Evolutionary conservation across 106 monocot genomes (phyloP).

Genomic region (Allium cepa): DNA sequence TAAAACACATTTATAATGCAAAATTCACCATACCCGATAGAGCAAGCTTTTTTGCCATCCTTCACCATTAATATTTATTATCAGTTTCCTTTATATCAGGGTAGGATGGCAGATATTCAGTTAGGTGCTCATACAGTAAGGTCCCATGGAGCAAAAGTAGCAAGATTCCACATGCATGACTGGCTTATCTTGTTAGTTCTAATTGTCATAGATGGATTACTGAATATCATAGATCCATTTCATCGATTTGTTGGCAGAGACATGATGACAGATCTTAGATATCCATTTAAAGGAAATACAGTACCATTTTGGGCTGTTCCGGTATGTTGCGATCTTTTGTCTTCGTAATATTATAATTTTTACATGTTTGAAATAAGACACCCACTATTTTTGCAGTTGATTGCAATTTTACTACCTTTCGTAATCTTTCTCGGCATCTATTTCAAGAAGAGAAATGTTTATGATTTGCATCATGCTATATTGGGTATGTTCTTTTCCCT

Average conservation of each 20-base stretch:
- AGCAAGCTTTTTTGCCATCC: not conserved
- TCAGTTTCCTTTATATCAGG: conserved; percentile 13
- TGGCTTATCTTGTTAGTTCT: conserved; percentile 75
- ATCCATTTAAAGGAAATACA: conserved; percentile 72
- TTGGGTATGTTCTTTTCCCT: conserved; percentile 33
- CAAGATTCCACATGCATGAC: conserved; percentile 79
- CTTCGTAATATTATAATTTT: not conserved
- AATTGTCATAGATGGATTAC: conserved; percentile 33
- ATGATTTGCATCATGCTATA: conserved; percentile 87
- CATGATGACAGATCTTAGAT: conserved; percentile 71
- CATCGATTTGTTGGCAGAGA: conserved; percentile 78
- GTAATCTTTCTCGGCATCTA: conserved; percentile 54
- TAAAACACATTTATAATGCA: too few species aligned
- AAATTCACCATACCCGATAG: too few species aligned
- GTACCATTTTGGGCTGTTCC: conserved; percentile 90
- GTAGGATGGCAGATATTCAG: conserved; percentile 57
- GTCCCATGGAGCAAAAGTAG: conserved; percentile 65
- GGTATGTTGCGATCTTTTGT: conserved; percentile 27
- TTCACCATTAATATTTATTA: not conserved
- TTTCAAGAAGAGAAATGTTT: conserved; percentile 67
- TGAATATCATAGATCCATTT: conserved; percentile 84
- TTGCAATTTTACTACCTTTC: conserved; percentile 54
- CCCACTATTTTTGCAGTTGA: conserved; percentile 25
- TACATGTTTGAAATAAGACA: not conserved
- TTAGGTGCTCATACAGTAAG: conserved; percentile 62